These are phyloP conservation scores for Aspergillus sp. DNA, from an alignment of 2,329 filamentous ascomycete genomes.

Conservation along the genomic window DNA sequence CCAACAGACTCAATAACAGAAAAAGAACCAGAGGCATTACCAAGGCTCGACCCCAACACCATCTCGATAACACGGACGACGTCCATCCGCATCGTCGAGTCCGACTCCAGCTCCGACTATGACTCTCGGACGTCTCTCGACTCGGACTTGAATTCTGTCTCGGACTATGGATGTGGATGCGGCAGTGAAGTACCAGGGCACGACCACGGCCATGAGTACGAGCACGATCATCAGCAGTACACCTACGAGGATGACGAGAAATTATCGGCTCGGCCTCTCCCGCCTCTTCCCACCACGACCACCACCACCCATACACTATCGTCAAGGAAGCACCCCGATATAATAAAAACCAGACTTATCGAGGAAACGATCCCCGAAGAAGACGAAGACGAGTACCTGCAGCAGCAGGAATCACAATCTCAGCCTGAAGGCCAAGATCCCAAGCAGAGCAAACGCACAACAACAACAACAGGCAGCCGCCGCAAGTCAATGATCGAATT, in stretches of 20 bases:
- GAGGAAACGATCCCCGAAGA: slow-evolving; percentile 22
- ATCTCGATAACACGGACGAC: background rate
- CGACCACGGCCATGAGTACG: background rate
- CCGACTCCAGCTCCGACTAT: slow-evolving; percentile 7
- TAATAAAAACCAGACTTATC: slow-evolving; percentile 15
- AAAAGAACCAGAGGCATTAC: background rate
- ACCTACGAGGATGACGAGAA: background rate
- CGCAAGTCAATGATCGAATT: slow-evolving; percentile 24
- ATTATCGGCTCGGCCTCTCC: background rate
- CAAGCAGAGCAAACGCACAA: slow-evolving; percentile 4
- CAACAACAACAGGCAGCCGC: slow-evolving; percentile 9
- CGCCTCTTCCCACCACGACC: background rate
- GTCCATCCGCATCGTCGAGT: slow-evolving; percentile 19
- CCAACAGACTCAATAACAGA: background rate
- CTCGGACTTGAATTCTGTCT: background rate
- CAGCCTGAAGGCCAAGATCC: background rate
- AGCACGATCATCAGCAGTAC: background rate
- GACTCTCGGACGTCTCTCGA: background rate
- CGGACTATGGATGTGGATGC: background rate
- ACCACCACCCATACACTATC: background rate
- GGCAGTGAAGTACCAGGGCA: background rate
- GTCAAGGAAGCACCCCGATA: slow-evolving; percentile 12
- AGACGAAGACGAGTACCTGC: slow-evolving; percentile 8
- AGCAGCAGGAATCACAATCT: background rate
- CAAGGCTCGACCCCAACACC: background rate